Evolutionary conservation across 768 basidiomycete genomes (phyloP), one percentile per base, ranked within the genome.

Genomic region (Hericium erinaceus): DNA sequence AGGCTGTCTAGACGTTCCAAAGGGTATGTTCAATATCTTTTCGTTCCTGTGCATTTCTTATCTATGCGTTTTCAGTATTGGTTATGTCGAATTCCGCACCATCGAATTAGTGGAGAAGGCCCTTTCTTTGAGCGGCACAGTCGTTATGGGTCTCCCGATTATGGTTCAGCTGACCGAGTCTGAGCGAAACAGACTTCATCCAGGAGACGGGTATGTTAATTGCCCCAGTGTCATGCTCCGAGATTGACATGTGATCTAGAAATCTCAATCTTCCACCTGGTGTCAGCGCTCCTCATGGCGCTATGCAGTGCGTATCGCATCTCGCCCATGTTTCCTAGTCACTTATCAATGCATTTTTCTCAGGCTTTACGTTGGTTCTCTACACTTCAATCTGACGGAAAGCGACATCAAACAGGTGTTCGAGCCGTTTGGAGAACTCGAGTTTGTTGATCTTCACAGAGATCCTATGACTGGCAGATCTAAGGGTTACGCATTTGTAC

Each of bases 391-490:
- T 72, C 85, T 99, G 60, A 91, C 92, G 56, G 91, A 97, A 74
- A 87, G 92, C 65, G 95, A 99, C 77, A 89, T 99, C 75, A 91
- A 88, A 74, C 94, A 98, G 82, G 95, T 99, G 64, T 99, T 99
- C 72, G 94, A 97, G 69, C 94, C 95, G 10, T 99, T 98, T 71
- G 97, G 97, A 66, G 91, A 95, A 74, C 80, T 99, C 64, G 95
- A 95, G 73, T 95, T 95, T 75, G 94, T 99, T 70, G 95, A 99
- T 79, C 81, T 98, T 67, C 97, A 97, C 73, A 84, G 89, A 70
- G 94, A 98, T 71, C 89, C 92, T 3, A 84, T 84, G 81, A 94
- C 94, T 53, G 94, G 94, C 40, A 84, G 92, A 65, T 95, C 92
- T 75, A 98, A 98, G 71, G 97, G 97, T 39, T 98, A 95, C 72